A percentile compares a stretch with the other conserved stretches of the same genome.
Conservation (phyloP, 2,329 filamentous ascomycete species). For the Magnaporthiopsis incrustans region DNA sequence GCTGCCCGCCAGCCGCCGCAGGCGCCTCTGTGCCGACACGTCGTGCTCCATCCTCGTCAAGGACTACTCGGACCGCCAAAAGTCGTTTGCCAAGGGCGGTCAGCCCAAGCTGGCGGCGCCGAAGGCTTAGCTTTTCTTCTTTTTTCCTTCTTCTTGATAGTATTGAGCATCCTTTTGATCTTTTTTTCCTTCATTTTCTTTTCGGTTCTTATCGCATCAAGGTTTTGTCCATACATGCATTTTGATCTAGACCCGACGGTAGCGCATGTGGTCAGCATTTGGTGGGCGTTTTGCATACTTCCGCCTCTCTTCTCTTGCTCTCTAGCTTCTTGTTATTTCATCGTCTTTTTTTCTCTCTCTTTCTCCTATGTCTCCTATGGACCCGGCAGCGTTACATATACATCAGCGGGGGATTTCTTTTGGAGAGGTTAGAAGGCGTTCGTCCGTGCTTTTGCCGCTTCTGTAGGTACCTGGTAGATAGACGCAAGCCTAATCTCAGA, state of each 20-base stretch:
- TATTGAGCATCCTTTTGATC: neutral
- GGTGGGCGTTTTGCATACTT: neutral
- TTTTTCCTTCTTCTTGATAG: neutral
- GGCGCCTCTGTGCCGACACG: conserved; percentile 78
- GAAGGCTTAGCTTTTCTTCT: neutral
- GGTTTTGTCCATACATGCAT: neutral
- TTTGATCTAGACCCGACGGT: neutral
- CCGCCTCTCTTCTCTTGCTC: neutral
- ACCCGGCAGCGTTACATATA: neutral
- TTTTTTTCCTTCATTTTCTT: neutral
- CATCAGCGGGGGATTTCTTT: neutral
- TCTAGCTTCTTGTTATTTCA: neutral
- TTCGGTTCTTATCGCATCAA: neutral
- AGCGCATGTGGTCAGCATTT: neutral
- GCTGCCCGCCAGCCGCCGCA: conserved; percentile 64
- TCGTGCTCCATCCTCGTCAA: conserved; percentile 74
- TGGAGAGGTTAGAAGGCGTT: neutral
- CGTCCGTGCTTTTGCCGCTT: neutral
- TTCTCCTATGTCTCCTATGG: too few species aligned
- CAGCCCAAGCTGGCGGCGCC: conserved; percentile 1
- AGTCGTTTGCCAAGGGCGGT: conserved; percentile 41
- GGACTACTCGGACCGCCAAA: conserved; percentile 62
- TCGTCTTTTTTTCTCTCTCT: neutral
- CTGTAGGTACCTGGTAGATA: neutral
- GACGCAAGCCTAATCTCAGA: neutral